phyloP scores from a whole-genome alignment of 805 yeast genomes.

The Monosporozyma aquatica region DNA sequence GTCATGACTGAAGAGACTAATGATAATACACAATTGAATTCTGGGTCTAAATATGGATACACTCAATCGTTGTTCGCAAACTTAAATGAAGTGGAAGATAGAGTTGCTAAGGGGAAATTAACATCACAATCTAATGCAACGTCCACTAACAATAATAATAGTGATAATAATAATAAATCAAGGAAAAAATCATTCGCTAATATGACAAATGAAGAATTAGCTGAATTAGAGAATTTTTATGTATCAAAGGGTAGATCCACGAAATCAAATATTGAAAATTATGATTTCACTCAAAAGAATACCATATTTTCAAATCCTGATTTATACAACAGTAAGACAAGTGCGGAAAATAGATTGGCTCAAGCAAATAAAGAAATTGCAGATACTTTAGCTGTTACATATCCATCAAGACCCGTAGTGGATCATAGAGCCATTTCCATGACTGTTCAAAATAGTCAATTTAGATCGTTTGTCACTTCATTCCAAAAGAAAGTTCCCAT shows the following conservation, averaged over 20 bases:
- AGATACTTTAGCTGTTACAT: conserved; percentile 22
- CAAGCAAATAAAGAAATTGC: conserved; percentile 7
- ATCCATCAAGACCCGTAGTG: conserved; percentile 30
- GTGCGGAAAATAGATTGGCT: neutral
- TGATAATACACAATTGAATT: conserved; percentile 24
- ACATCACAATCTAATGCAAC: neutral
- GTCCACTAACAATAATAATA: neutral
- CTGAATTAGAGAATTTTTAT: conserved; percentile 23
- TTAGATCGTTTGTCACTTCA: conserved; percentile 11
- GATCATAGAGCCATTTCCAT: conserved; percentile 23
- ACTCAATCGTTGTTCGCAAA: conserved; percentile 28
- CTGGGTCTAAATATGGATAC: conserved; percentile 25
- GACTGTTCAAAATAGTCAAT: conserved; percentile 16
- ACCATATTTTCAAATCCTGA: conserved; percentile 12
- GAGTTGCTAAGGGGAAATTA: conserved; percentile 9
- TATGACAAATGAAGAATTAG: conserved; percentile 28
- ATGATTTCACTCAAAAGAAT: conserved; percentile 26
- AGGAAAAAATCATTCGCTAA: conserved; percentile 26
- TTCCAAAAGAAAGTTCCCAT: conserved; percentile 5
- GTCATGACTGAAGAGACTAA: conserved; percentile 16
- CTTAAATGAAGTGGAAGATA: conserved; percentile 30
- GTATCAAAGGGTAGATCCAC: conserved; percentile 21
- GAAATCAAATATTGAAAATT: conserved; percentile 18
- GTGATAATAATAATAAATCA: conserved; percentile 1
- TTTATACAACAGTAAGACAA: conserved; percentile 1